Evolutionary conservation across 441 rosid genomes (phyloP), one percentile per base, ranked within the genome.

Genomic region (Daphne laureola): DNA sequence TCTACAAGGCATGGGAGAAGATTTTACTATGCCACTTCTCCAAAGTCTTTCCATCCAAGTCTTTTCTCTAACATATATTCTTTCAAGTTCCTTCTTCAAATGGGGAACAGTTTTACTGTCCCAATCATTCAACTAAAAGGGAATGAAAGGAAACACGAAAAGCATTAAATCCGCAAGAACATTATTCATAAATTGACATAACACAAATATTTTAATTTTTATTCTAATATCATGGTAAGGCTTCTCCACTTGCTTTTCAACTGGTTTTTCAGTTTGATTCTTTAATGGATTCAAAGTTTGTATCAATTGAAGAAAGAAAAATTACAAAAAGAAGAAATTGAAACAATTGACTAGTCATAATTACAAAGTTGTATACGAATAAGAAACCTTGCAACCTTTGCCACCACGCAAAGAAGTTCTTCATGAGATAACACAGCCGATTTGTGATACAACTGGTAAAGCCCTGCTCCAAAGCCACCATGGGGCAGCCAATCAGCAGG

Each of bases 401-500:
- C 94, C 47, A 83, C 88, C 55, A 87, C 98, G 58, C 84, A 93
- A 49, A 93, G 96, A 73, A 93, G 98, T 83, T 93, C 97, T 70
- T 93, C 98, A 45, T 93, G 97, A 72, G 96, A 86, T 69, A 93
- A 74, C 60, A 93, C 90, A 59, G 97, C 79, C 57, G 92, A 72
- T 74, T 89, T 93, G 49, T 68, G 97, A 78, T 89, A 93, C 49
- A 53, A 68, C 68, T 80, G 83, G 80, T 93, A 93, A 46, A 85
- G 83, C 72, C 87, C 82, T 6, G 95, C 85, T 53, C 92, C 86
- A 64, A 69, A 76, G 26, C 96, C 90, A 66, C 98, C 98, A 72
- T 89, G 81, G 44, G 98, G 98, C 62, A 93, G 75, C 98, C 98
- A 93, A 63, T 89, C 98, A 69, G 96, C 95, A 52, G 98, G 95